Evolutionary conservation across 2,329 filamentous ascomycete genomes (phyloP), one percentile per base, ranked within the genome.

Genomic region (Helminthosporium solani): DNA sequence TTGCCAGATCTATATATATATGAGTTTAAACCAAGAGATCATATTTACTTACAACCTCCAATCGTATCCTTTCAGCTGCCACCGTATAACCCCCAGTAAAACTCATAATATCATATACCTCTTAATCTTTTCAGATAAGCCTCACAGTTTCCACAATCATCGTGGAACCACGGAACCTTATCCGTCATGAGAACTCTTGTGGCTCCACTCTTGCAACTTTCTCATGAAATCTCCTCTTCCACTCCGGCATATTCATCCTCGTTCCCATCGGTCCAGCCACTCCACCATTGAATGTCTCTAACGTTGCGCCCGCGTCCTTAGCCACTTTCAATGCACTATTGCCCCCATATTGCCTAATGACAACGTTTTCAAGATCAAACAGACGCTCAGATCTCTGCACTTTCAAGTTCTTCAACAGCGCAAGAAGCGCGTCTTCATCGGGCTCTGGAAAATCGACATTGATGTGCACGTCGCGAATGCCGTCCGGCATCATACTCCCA

Each of bases 371-470:
- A 7, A 68, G 39, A 2, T 42, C 20, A 3, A 40, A 28, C 4
- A 68, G 38, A 19, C 60, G 55, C 33, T 57, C 47, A 7, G 46
- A 30, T 7, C 60, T 53, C 16, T 63, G 57, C 8, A 49, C 39
- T 3, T 54, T 56, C 18, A 69, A 53, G 25, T 69, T 66, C 33
- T 68, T 69, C 38, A 68, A 50, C 14, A 69, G 44, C 6, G 57
- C 47, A 15, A 34, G 42, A 3, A 69, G 44, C 0, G 61, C 54
- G 2, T 48, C 39, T 18, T 57, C 46, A 2, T 64, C 58, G 1
- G 59, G 60, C 1, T 55, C 3, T 1, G 60, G 63, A 18, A 48
- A 61, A 28, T 64, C 57, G 0, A 62, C 66, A 44, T 69, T 69
- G 40, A 67, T 54, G 6, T 66, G 53, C 3, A 66, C 43, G 33